Conservation (phyloP, 2,329 filamentous ascomycete species). For the Thyridium curvatum region DNA sequence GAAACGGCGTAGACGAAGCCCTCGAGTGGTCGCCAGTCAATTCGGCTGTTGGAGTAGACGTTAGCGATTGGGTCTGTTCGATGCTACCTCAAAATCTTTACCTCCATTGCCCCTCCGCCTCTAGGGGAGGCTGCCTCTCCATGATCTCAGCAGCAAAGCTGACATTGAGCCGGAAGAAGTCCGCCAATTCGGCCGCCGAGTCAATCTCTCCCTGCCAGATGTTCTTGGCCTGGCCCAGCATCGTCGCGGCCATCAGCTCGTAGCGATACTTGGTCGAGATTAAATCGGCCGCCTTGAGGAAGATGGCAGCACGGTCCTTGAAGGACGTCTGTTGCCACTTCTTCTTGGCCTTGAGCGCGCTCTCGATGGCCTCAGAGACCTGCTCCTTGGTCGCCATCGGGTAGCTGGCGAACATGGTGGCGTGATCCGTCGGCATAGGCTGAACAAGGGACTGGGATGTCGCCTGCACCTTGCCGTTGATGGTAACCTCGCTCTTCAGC, state of each 20-base stretch:
- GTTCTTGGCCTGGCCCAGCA: conserved; percentile 95
- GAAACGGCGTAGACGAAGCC: conserved; percentile 90
- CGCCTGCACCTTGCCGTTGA: too few species aligned
- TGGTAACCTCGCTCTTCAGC: too few species aligned
- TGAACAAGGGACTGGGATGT: too few species aligned
- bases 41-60: too few species aligned
- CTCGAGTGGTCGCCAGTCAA: conserved; percentile 82
- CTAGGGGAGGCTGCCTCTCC: conserved; percentile 74
- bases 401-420: too few species aligned
- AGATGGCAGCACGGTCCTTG: conserved; percentile 84
- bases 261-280: conserved; percentile 88
- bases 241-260: conserved; percentile 89
- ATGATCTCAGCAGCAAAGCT: conserved; percentile 88
- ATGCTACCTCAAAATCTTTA: too few species aligned
- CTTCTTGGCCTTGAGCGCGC: conserved; percentile 74
- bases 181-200: conserved; percentile 79
- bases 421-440: too few species aligned
- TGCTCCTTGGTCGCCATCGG: conserved; percentile 1
- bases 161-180: conserved; percentile 91
- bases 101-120: conserved; percentile 81
- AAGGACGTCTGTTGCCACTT: conserved; percentile 84
- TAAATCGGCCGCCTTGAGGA: conserved; percentile 89
- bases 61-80: too few species aligned
- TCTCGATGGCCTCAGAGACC: conserved; percentile 71
- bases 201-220: conserved; percentile 99